Base-by-base conservation (phyloP, 495 filamentous ascomycete species). In the Sordaria brevicollis region DNA sequence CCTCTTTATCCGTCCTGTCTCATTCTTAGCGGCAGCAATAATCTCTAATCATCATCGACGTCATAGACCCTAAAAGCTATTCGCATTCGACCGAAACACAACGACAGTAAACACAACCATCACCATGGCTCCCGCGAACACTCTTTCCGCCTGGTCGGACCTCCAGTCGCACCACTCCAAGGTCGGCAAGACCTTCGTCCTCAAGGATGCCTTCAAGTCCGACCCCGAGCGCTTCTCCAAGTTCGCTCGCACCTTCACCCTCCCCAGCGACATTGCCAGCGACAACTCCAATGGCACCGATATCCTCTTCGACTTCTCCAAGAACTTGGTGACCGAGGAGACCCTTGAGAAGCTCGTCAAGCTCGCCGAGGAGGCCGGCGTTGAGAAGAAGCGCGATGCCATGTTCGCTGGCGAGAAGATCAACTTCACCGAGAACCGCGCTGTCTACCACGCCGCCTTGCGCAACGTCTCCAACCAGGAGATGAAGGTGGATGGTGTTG, bases 341-440 rank as follows among this genome's bases (percentile, higher is more conserved):
- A 99, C 95, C 5, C 81, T 98, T n/a, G 83, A 87, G 67, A 83
- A 96, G 67, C 84, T 99, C 41, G 86, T 97, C 72, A 85, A 95
- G 83, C 87, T 99, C 31, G 95, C 95, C 70, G 88, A 95, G 83
- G 91, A 98, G 81, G 93, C 93, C 68, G 88, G 89, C 73, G 77
- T 99, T 34, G 95, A 97, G 86, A 85, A 94, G 84, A 92, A 98
- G 71, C 89, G 94, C 39, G 95, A 98, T 89, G 90, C 87, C 70
- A 97, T 98, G 94, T 99, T 99, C 82, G 89, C 88, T 38, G 95
- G 95, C 73, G 91, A 97, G 78, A 93, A 94, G 86, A 98, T 99
- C 86, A 99, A 99, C 87, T 97, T 97, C 84, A 99, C 95, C 57
- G 95, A 99, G 86, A 84, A 95, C 75, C 89, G 96, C 69, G 95